Evolutionary conservation across 805 yeast species (phyloP).

Genomic region (Wickerhamiella shivajii): DNA sequence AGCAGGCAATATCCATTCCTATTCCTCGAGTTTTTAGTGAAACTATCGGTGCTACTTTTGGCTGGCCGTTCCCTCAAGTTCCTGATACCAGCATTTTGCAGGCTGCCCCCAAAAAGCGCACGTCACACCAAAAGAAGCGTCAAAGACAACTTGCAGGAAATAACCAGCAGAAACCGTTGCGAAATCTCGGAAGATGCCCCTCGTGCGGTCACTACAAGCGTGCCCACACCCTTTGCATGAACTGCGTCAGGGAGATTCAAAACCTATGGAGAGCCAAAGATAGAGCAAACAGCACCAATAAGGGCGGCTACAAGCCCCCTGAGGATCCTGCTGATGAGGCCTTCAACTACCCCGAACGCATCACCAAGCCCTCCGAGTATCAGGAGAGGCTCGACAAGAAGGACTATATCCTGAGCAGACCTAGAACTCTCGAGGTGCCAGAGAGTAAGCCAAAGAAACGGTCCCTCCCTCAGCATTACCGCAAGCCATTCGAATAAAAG

Average conservation of each 20-base stretch:
- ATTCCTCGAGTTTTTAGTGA: too few species aligned
- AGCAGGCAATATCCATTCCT: too few species aligned
- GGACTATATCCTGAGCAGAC: conserved; percentile 41
- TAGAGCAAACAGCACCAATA: too few species aligned
- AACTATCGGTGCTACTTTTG: too few species aligned
- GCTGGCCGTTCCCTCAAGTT: conserved; percentile 1
- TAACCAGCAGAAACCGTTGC: conserved; percentile 62
- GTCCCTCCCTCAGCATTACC: neutral
- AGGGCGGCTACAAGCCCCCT: too few species aligned
- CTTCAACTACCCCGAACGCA: conserved; percentile 20
- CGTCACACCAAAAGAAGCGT: conserved; percentile 74
- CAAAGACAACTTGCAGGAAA: conserved; percentile 67
- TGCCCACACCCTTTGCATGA: conserved; percentile 83
- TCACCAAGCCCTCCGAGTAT: conserved; percentile 23
- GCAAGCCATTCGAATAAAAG: conserved; percentile 2
- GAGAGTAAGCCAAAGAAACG: conserved; percentile 1
- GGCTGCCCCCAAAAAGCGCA: conserved; percentile 93
- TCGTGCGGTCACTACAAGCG: conserved; percentile 89
- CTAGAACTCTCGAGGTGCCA: conserved; percentile 41
- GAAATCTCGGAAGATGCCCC: conserved; percentile 79
- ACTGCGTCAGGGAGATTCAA: conserved; percentile 74
- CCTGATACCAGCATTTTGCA: conserved; percentile 3
- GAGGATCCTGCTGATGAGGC: conserved; percentile 15
- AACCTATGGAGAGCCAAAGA: conserved; percentile 43
- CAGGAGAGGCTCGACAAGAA: conserved; percentile 35